Percentiles rank a stretch among this genome's conserved stretches.
These are phyloP conservation scores for Boechera stricta DNA, from an alignment of 345 rosid species.

Conservation along the genomic window DNA sequence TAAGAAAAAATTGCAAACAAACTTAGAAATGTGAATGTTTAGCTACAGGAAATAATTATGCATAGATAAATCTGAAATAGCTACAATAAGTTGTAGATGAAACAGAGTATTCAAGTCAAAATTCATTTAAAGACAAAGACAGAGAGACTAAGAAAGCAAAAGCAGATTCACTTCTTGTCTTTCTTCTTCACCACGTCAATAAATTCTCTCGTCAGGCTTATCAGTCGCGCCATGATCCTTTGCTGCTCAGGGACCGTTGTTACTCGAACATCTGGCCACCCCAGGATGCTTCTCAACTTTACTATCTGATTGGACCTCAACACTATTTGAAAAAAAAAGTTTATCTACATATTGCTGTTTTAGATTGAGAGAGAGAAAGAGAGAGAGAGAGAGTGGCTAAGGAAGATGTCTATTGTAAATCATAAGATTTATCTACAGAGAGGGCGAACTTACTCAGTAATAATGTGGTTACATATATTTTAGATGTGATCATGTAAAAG, in stretches of 20 bases:
- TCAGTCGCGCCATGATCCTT: constrained; percentile 16
- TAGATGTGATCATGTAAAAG: constrained; percentile 10
- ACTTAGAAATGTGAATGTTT: neutral
- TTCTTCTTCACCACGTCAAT: constrained; percentile 19
- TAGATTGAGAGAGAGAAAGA: neutral
- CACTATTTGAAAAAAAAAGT: neutral
- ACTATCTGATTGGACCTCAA: neutral
- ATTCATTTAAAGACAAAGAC: neutral
- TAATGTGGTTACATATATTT: neutral
- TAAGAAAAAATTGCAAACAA: neutral
- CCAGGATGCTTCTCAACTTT: constrained; percentile 10
- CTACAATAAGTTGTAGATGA: neutral
- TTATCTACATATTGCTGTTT: neutral
- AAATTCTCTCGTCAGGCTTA: constrained; percentile 12
- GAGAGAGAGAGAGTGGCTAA: neutral
- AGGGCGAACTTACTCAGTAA: neutral
- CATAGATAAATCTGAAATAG: neutral
- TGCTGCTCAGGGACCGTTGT: neutral
- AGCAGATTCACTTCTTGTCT: constrained; percentile 7
- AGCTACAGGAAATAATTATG: neutral
- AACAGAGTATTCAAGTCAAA: constrained; percentile 1
- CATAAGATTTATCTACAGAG: neutral
- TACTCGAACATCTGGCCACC: constrained; percentile 19
- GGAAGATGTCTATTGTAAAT: neutral
- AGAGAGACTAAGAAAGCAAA: constrained; percentile 6